A percentile compares a stretch with the other conserved stretches of the same genome.
Conservation (phyloP, 2,329 filamentous ascomycete genomes). For the Apiospora aurea region DNA sequence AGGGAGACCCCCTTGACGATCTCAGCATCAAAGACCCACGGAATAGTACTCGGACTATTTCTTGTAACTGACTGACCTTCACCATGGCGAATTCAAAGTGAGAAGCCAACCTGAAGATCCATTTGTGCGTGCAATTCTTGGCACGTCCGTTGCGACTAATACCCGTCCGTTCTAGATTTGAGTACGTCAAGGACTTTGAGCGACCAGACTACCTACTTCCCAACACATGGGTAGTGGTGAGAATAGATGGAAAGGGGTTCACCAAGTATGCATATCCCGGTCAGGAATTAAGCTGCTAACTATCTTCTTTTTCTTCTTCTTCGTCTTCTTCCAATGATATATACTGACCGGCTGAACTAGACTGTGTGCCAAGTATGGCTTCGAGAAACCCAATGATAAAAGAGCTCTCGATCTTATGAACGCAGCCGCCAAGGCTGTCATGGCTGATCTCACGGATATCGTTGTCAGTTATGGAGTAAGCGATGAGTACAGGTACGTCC, state of each 20-base stretch:
- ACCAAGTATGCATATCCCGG: constrained; percentile 71
- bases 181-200: constrained; percentile 93
- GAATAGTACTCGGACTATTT: neutral
- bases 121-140: neutral
- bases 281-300: neutral
- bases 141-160: constrained; percentile 31
- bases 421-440: constrained; percentile 82
- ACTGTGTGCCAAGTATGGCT: constrained; percentile 76
- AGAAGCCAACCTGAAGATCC: neutral
- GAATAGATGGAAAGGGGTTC: constrained; percentile 93
- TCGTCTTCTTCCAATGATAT: neutral
- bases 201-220: constrained; percentile 79
- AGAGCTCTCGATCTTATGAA: constrained; percentile 95
- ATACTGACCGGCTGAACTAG: neutral
- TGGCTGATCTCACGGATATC: constrained; percentile 84
- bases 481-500: constrained; percentile 81
- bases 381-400: constrained; percentile 91
- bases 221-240: constrained; percentile 95
- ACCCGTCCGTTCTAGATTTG: constrained; percentile 66
- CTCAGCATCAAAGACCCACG: neutral
- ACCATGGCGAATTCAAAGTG: constrained; percentile 9
- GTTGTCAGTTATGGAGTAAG: constrained; percentile 91
- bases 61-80: neutral
- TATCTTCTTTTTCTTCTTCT: neutral
- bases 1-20: neutral